Percentiles rank a stretch among this genome's conserved stretches.
Evolutionary conservation across 2,329 filamentous ascomycete genomes (phyloP).

Genomic region (Scytalidium lignicola): DNA sequence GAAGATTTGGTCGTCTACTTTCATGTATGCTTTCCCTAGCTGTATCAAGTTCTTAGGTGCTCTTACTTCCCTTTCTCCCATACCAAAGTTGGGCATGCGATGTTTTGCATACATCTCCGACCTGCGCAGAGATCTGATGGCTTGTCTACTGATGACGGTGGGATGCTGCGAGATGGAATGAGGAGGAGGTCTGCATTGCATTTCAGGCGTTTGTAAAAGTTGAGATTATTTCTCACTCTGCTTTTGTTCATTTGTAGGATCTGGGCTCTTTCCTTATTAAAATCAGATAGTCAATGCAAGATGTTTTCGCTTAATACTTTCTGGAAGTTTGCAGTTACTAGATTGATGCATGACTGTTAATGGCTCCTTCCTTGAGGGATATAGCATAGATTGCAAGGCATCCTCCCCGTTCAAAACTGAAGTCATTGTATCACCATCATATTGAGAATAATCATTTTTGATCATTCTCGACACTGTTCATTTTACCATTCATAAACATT

Average conservation of each 20-base stretch:
- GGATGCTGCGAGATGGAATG: conserved; percentile 25
- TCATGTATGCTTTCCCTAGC: conserved; percentile 23
- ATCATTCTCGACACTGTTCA: background rate
- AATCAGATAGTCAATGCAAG: conserved; percentile 1
- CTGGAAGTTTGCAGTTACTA: background rate
- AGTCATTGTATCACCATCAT: too few relatives aligned
- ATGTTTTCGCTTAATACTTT: background rate
- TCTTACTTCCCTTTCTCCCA: conserved; percentile 13
- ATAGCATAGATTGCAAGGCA: too few relatives aligned
- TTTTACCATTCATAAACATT: background rate
- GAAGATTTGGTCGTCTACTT: background rate
- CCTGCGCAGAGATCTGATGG: conserved; percentile 24
- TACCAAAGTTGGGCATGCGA: conserved; percentile 10
- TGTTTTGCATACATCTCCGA: conserved; percentile 28
- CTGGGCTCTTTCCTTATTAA: background rate
- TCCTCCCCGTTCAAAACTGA: too few relatives aligned
- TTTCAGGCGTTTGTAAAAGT: conserved; percentile 27
- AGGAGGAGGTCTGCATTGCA: conserved; percentile 28
- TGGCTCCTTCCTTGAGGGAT: too few relatives aligned
- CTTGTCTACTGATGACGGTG: conserved; percentile 18
- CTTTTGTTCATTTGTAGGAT: conserved; percentile 2
- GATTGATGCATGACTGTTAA: too few relatives aligned
- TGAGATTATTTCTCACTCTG: conserved; percentile 11
- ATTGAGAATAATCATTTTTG: too few relatives aligned
- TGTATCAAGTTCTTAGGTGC: conserved; percentile 11